A percentile compares a stretch with the other conserved stretches of the same genome.
Conservation (phyloP, 2,329 filamentous ascomycete species). For the Geosmithia putterillii region DNA sequence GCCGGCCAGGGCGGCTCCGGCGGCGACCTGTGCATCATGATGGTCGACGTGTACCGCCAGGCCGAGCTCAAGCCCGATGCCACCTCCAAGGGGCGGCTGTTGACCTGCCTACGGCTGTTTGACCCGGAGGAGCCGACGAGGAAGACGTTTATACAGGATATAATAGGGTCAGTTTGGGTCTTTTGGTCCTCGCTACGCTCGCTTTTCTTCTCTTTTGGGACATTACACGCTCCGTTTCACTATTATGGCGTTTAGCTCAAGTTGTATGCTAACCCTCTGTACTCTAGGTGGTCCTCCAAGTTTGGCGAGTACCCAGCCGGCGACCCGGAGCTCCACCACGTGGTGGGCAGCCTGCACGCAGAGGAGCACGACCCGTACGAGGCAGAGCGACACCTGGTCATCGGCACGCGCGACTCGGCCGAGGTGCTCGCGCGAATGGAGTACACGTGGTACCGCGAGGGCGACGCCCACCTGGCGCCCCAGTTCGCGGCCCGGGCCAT, state of each 20-base stretch:
- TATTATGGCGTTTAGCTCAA: too few relatives aligned
- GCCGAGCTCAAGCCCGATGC: constrained; percentile 67
- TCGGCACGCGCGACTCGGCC: constrained; percentile 82
- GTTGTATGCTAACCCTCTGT: background rate
- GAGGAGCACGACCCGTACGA: constrained; percentile 89
- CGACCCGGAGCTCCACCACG: constrained; percentile 90
- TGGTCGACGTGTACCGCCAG: constrained; percentile 86
- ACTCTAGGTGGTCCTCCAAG: constrained; percentile 61
- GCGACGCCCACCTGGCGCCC: constrained; percentile 77
- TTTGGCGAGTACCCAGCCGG: constrained; percentile 80
- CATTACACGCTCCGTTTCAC: too few relatives aligned
- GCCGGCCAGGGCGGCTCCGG: constrained; percentile 91
- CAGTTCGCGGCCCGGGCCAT: constrained; percentile 78
- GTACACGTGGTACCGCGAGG: constrained; percentile 86
- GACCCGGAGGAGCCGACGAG: constrained; percentile 73
- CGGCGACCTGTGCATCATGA: constrained; percentile 75
- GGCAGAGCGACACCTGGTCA: constrained; percentile 76
- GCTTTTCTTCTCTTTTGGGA: constrained; percentile 1
- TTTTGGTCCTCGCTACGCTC: background rate
- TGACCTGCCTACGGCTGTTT: constrained; percentile 73
- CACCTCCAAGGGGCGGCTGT: constrained; percentile 59
- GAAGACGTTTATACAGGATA: constrained; percentile 84
- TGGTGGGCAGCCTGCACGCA: constrained; percentile 77
- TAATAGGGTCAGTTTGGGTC: constrained; percentile 50
- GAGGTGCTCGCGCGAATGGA: constrained; percentile 72